Evolutionary conservation across 164 flowering plant species (phyloP).

Genomic region (Houttuynia cordata): DNA sequence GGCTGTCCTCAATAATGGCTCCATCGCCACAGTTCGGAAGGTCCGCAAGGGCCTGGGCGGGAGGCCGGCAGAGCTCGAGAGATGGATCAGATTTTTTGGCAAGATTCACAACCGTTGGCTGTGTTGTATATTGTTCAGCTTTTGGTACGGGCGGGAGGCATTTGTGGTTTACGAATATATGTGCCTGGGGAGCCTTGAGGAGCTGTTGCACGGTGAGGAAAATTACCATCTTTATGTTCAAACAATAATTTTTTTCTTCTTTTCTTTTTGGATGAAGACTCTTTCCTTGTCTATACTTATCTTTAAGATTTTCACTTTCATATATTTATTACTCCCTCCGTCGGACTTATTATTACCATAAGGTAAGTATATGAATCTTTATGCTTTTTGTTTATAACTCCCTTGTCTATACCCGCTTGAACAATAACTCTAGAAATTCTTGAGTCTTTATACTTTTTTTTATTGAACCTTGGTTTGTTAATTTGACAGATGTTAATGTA

Average conservation of each 20-base stretch:
- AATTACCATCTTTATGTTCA: too few relatives aligned
- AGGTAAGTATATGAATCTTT: too few relatives aligned
- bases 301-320: too few relatives aligned
- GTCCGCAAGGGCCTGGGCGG: constrained; percentile 4
- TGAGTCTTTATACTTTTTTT: too few relatives aligned
- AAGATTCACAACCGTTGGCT: constrained; percentile 10
- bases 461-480: neutral
- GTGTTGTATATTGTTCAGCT: constrained; percentile 14
- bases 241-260: neutral
- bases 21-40: constrained; percentile 10
- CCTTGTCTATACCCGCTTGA: too few relatives aligned
- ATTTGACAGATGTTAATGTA: neutral
- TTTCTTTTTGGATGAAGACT: neutral
- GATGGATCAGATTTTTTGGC: constrained; percentile 19
- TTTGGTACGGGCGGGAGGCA: constrained; percentile 28
- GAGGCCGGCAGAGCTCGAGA: constrained; percentile 9
- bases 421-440: too few relatives aligned
- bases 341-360: too few relatives aligned
- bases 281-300: too few relatives aligned
- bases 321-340: too few relatives aligned
- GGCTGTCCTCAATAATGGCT: constrained; percentile 20
- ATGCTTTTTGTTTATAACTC: too few relatives aligned
- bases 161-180: constrained; percentile 20
- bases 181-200: constrained; percentile 26
- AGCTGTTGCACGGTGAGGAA: constrained; percentile 26